Evolutionary conservation across 306 rosid genomes (phyloP).

Genomic region (Herpetospermum pedunculosum): DNA sequence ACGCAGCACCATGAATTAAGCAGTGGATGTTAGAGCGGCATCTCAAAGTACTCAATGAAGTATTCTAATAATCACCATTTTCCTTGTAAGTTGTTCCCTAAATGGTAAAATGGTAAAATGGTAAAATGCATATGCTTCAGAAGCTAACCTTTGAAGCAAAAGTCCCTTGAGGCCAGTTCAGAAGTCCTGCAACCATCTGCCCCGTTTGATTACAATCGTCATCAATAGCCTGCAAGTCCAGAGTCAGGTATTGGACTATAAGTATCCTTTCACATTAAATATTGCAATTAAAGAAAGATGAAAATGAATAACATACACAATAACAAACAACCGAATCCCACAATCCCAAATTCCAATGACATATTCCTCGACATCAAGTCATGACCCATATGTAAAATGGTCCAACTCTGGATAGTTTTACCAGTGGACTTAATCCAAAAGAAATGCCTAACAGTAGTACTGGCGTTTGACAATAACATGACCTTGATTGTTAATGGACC

Average conservation of each 20-base stretch:
- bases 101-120: not conserved
- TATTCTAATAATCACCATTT: not conserved
- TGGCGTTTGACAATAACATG: not conserved
- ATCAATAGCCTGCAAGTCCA: conserved; percentile 61
- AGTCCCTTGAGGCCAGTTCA: conserved; percentile 96
- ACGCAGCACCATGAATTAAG: not conserved
- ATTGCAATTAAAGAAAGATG: not conserved
- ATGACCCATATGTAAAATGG: not conserved
- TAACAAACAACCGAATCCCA: not conserved
- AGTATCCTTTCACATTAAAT: not conserved
- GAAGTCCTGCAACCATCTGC: conserved; percentile 87
- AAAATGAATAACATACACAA: not conserved
- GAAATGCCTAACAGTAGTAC: not conserved
- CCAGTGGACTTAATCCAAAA: not conserved
- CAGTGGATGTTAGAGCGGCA: not conserved
- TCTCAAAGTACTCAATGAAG: not conserved
- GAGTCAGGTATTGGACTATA: not conserved
- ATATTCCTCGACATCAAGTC: not conserved
- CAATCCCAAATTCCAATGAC: not conserved
- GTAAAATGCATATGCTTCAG: not conserved
- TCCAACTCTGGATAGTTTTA: not conserved
- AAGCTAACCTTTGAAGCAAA: conserved; percentile 86
- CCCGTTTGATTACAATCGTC: conserved; percentile 99
- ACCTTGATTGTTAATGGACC: not conserved
- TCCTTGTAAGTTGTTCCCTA: not conserved